Evolutionary conservation across 768 basidiomycete genomes (phyloP), one percentile per base, ranked within the genome.

Genomic region (Leucosporidium creatinivorum): DNA sequence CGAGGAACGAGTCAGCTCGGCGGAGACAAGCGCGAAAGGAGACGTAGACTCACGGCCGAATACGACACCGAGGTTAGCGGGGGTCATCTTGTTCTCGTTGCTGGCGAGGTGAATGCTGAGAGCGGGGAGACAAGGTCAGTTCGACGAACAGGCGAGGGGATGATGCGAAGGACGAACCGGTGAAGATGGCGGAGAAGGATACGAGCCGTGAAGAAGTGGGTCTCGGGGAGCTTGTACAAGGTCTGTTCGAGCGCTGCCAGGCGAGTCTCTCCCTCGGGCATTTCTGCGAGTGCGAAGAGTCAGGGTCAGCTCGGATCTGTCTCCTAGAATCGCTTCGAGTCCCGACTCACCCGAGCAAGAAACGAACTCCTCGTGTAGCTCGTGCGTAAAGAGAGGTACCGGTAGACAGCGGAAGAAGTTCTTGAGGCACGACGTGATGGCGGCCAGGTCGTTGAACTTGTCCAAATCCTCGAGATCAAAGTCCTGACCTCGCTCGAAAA

Each of bases 361-460:
- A 72, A 96, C 87, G 76, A 98, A 94, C 75, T 86, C 85, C 74
- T 94, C 91, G 70, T 98, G 93, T 13, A 96, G 83, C 62, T 89
- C 88, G 76, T 86, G 90, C 1, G 96, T 96, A 73, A 97, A 81
- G 59, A 99, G 81, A 9, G 96, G 96, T 60, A 88, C 84, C 21
- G 94, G 93, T 48, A 99, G 80, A n/a, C 86, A 83, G 33, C 96
- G 86, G 84, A 99, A 90, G 80, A 97, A 98, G 47, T 87, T 89
- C 81, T 99, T 98, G 75, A 99, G 83, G 33, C 97, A 73, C 8
- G 92, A 94, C 1, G 96, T 99, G 68, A 97, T 86, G 68, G 91
- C 92, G 77, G 89, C 92, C 67, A 99, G 91, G 78, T 99, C 96
- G 81, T 94, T 97, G 83, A 97, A 99, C 30, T 87, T 83, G 74